These are phyloP conservation scores for Saccharomycodes ludwigii DNA, from an alignment of 805 yeast genomes.

Conservation along the genomic window DNA sequence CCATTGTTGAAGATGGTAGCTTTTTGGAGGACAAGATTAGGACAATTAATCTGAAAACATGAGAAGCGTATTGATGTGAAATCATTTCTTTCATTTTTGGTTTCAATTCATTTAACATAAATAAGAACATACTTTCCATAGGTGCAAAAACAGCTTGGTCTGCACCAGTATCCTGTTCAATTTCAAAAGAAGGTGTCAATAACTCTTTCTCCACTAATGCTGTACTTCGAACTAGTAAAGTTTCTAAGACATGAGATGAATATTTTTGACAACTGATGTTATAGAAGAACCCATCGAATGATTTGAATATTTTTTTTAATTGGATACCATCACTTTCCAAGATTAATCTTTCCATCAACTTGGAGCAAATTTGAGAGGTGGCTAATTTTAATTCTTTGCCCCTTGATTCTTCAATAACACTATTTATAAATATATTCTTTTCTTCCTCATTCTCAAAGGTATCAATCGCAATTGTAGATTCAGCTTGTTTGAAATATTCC, in stretches of 20 bases:
- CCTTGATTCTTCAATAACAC: slow-evolving; percentile 72
- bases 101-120: slow-evolving; percentile 54
- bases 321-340: slow-evolving; percentile 52
- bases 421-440: slow-evolving; percentile 52
- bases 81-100: slow-evolving; percentile 50
- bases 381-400: slow-evolving; percentile 88
- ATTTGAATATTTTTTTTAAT: slow-evolving; percentile 48
- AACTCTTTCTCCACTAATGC: slow-evolving; percentile 65
- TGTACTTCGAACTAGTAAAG: slow-evolving; percentile 65
- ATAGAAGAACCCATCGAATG: slow-evolving; percentile 64
- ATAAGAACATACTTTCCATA: slow-evolving; percentile 54
- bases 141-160: slow-evolving; percentile 32
- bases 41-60: slow-evolving; percentile 63
- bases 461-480: slow-evolving; percentile 68
- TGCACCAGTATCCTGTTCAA: slow-evolving; percentile 20
- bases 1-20: slow-evolving; percentile 57
- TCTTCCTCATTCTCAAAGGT: slow-evolving; percentile 68
- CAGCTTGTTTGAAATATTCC: slow-evolving; percentile 90
- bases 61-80: slow-evolving; percentile 76
- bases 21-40: slow-evolving; percentile 67
- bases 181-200: slow-evolving; percentile 30
- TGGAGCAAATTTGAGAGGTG: slow-evolving; percentile 91
- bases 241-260: slow-evolving; percentile 88
- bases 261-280: slow-evolving; percentile 76
- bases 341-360: slow-evolving; percentile 79